Evolutionary conservation across 108 stramenopile genomes (phyloP).

Genomic region (Tribonema minus): DNA sequence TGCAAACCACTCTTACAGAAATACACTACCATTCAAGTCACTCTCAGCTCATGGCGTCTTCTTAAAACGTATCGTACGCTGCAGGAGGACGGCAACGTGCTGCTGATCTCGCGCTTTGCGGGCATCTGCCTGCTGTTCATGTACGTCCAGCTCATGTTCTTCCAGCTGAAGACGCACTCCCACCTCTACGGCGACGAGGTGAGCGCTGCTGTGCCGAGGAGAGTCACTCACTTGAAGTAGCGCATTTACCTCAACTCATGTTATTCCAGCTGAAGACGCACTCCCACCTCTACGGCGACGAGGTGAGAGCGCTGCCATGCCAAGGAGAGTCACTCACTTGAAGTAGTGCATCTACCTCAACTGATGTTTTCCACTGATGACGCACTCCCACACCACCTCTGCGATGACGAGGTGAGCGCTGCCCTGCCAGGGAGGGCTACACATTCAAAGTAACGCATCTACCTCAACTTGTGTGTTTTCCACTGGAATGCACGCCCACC

Average conservation of each 20-base stretch:
- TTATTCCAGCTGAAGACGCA: slow-evolving; percentile 88
- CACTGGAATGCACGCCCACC: slow-evolving; percentile 79
- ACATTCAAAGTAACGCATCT: too few species aligned
- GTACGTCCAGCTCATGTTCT: slow-evolving; percentile 81
- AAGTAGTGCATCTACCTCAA: too few species aligned
- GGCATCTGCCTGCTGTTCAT: slow-evolving; percentile 77
- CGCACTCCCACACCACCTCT: slow-evolving; percentile 80
- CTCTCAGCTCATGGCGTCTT: too few species aligned
- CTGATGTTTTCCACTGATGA: slow-evolving; percentile 84
- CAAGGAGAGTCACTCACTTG: too few species aligned
- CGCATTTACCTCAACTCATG: slow-evolving; percentile 74
- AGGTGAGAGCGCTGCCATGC: too few species aligned
- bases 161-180: slow-evolving; percentile 83
- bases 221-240: too few species aligned
- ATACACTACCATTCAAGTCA: too few species aligned
- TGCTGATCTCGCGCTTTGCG: slow-evolving; percentile 71
- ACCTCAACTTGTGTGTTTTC: slow-evolving; percentile 84
- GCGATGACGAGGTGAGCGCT: slow-evolving; percentile 58
- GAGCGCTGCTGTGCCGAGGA: not conserved
- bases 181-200: slow-evolving; percentile 71
- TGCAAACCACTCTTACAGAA: too few species aligned
- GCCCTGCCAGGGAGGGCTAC: too few species aligned
- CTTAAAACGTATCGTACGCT: too few species aligned
- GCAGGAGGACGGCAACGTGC: slow-evolving; percentile 51
- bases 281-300: slow-evolving; percentile 68